Percentiles rank a stretch among this genome's conserved stretches.
Conservation (phyloP, 2,329 filamentous ascomycete genomes). For the Monosporascus sp. region DNA sequence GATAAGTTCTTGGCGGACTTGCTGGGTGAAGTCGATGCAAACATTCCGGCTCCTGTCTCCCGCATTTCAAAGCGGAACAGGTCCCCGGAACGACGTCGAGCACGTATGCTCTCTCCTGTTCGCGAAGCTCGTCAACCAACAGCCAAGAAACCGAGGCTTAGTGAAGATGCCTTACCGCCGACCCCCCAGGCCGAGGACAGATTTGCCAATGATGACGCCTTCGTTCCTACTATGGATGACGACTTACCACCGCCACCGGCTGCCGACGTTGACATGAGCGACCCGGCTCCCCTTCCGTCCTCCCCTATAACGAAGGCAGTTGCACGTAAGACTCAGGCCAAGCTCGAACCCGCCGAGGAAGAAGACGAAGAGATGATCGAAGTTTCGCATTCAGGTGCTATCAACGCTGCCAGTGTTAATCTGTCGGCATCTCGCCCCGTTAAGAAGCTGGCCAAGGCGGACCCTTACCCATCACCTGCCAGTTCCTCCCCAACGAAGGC, state of each 20-base stretch:
- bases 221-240: conserved; percentile 56
- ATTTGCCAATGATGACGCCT: conserved; percentile 51
- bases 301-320: conserved; percentile 79
- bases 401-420: conserved; percentile 71
- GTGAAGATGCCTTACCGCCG: conserved; percentile 44
- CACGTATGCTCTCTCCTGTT: conserved; percentile 73
- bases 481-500: conserved; percentile 71
- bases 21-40: conserved; percentile 82
- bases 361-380: conserved; percentile 84
- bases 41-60: conserved; percentile 51
- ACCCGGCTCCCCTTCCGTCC: conserved; percentile 65
- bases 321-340: conserved; percentile 59
- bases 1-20: conserved; percentile 81
- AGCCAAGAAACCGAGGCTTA: conserved; percentile 53
- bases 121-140: conserved; percentile 46
- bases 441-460: conserved; percentile 67
- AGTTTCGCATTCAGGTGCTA: conserved; percentile 68
- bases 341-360: conserved; percentile 48
- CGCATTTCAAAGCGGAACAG: conserved; percentile 60
- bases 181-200: conserved; percentile 47
- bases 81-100: conserved; percentile 71
- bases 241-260: conserved; percentile 43
- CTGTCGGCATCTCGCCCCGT: conserved; percentile 74
- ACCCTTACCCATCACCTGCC: conserved; percentile 62
- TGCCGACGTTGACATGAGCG: conserved; percentile 69